Conservation (phyloP, 768 basidiomycete genomes). For the Lactarius deliciosus region DNA sequence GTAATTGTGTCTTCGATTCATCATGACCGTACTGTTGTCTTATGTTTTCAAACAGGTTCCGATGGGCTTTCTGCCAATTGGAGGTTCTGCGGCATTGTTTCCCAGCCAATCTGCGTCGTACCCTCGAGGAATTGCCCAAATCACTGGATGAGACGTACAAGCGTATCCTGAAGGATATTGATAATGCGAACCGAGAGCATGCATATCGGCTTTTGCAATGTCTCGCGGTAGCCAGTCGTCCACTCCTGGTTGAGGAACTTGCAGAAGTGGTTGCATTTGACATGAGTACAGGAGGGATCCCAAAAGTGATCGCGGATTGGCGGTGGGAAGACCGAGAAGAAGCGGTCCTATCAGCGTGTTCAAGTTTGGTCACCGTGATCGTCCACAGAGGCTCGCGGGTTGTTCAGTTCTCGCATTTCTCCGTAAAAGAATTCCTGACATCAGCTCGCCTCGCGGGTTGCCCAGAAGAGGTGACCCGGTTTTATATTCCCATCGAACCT, state of each 20-base stretch:
- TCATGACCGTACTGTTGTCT: background rate
- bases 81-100: conserved; percentile 3
- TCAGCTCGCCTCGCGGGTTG: background rate
- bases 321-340: background rate
- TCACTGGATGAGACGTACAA: conserved; percentile 5
- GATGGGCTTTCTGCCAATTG: conserved; percentile 12
- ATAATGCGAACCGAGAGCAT: background rate
- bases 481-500: background rate
- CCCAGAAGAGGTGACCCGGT: background rate
- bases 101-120: background rate
- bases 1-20: background rate
- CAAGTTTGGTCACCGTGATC: background rate
- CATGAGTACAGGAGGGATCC: background rate
- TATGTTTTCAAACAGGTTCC: conserved; percentile 1
- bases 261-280: background rate
- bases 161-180: conserved; percentile 5
- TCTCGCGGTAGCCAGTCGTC: background rate
- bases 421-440: background rate
- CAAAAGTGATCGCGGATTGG: background rate
- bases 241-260: background rate
- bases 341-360: background rate
- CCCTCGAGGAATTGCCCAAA: conserved; percentile 1
- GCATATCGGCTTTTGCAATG: background rate
- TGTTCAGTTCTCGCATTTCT: background rate
- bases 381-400: background rate